Percentiles rank a stretch among this genome's conserved stretches.
phyloP scores from a whole-genome alignment of 176 grass and related monocot species.

The Rhynchospora breviuscula region DNA sequence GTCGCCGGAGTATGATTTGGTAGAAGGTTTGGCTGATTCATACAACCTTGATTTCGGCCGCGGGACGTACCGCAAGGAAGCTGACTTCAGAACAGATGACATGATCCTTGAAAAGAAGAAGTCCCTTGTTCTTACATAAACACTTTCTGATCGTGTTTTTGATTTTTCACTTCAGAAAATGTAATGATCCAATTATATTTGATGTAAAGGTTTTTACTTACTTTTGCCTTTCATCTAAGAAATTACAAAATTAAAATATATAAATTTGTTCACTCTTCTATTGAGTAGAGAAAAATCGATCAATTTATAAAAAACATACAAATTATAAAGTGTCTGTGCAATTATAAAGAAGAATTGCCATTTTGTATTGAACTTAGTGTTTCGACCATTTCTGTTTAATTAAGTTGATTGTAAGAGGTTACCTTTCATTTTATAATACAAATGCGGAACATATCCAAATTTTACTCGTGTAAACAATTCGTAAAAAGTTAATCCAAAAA shows the following conservation, averaged over 20 bases:
- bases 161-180: slow-evolving; percentile 9
- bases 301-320: background rate
- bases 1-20: slow-evolving; percentile 53
- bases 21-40: slow-evolving; percentile 68
- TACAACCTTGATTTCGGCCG: slow-evolving; percentile 92
- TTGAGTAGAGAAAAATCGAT: background rate
- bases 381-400: too few species aligned
- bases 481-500: too few species aligned
- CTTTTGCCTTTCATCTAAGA: background rate
- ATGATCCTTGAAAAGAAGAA: slow-evolving; percentile 81
- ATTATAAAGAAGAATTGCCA: too few species aligned
- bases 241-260: background rate
- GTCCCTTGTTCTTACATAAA: slow-evolving; percentile 38
- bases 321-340: background rate
- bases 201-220: slow-evolving; percentile 3
- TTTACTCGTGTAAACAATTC: too few species aligned
- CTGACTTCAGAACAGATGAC: slow-evolving; percentile 87
- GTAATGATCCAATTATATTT: background rate
- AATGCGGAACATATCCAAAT: too few species aligned
- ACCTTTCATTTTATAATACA: too few species aligned
- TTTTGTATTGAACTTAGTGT: too few species aligned
- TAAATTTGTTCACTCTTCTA: background rate
- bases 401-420: too few species aligned
- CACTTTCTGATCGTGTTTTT: background rate
- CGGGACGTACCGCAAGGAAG: slow-evolving; percentile 64